Conservation (phyloP, 2,329 filamentous ascomycete genomes). For the Arachnopeziza araneosa region DNA sequence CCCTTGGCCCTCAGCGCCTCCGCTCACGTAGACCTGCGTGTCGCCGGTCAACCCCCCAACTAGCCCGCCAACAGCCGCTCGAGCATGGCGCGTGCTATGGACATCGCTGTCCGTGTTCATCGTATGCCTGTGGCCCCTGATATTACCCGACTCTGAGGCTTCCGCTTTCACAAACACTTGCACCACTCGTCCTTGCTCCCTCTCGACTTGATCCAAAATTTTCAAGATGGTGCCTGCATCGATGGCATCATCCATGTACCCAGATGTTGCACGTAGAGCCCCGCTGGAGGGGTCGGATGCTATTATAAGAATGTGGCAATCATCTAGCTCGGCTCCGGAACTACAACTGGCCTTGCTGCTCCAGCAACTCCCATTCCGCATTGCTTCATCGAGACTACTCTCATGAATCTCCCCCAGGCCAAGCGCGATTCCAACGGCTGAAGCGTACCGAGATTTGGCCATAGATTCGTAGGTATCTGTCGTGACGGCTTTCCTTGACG, state of each 20-base stretch:
- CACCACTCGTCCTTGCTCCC: constrained; percentile 23
- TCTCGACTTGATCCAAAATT: constrained; percentile 17
- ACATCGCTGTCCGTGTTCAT: constrained; percentile 30
- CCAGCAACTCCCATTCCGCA: constrained; percentile 21
- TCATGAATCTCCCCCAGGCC: constrained; percentile 18
- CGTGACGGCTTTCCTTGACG: constrained; percentile 21
- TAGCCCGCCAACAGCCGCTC: constrained; percentile 30
- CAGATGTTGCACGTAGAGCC: constrained; percentile 18
- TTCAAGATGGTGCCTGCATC: constrained; percentile 21
- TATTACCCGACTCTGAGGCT: constrained; percentile 21
- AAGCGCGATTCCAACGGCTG: constrained; percentile 24
- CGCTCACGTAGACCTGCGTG: constrained; percentile 26
- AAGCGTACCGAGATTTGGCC: constrained; percentile 31
- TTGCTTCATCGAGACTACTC: constrained; percentile 17
- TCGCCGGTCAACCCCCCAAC: constrained; percentile 29
- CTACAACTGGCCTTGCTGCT: constrained; percentile 29
- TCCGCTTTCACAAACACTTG: constrained; percentile 24
- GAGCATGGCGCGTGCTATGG: constrained; percentile 30
- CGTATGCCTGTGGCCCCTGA: constrained; percentile 26
- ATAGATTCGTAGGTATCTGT: constrained; percentile 32
- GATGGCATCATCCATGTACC: constrained; percentile 28
- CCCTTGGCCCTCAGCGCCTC: constrained; percentile 31
- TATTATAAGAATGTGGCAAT: constrained; percentile 25
- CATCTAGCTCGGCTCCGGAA: constrained; percentile 28
- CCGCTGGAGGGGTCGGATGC: constrained; percentile 19